Evolutionary conservation across 305 asterid genomes (phyloP), one percentile per base, ranked within the genome.

Genomic region (Striga hermonthica): DNA sequence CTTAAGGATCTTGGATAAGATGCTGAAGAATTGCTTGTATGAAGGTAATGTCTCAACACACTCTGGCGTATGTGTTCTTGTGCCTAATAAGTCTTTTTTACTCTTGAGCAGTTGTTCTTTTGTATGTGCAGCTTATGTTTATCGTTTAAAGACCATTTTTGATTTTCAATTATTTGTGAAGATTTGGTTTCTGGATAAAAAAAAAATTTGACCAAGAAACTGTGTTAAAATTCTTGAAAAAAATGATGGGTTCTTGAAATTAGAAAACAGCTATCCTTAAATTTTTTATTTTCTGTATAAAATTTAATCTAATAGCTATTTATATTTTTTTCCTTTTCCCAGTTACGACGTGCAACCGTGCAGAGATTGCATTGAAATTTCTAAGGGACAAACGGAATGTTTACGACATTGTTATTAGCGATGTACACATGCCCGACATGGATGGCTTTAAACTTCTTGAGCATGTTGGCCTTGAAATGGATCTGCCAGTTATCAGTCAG

Each of bases 401-500:
- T 7, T 58, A 12, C 7, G 63, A 58, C 10, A 9, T 58, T 11
- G 63, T 58, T 38, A 38, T 58, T 12, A 58, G 63, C 48, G 63
- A 58, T 38, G 63, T 58, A 3, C 63, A 58, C 31, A 58, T 58
- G 47, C 63, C 63, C 8, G 63, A 36, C 47, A 58, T 58, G 63
- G 63, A 58, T 58, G 63, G 63, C 13, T 58, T 58, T 58, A 58
- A 36, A 15, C 63, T 58, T 12, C 63, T 58, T 7, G 63, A 58
- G 12, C 9, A 36, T 12, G 47, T 58, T 38, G 63, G 63, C 10
- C 63, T 58, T 13, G 48, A 58, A 34, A 58, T 58, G 63, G 63
- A 58, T 38, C 48, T 58, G 28, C 63, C 63, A 8, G 63, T 58
- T 38, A 58, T 58, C 63, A 58, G 63, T 58, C 22, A 58, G 63